Evolutionary conservation across 228 moss, liverwort and hornwort genomes (phyloP), one percentile per base, ranked within the genome.

Genomic region (Sphagnum fallax): DNA sequence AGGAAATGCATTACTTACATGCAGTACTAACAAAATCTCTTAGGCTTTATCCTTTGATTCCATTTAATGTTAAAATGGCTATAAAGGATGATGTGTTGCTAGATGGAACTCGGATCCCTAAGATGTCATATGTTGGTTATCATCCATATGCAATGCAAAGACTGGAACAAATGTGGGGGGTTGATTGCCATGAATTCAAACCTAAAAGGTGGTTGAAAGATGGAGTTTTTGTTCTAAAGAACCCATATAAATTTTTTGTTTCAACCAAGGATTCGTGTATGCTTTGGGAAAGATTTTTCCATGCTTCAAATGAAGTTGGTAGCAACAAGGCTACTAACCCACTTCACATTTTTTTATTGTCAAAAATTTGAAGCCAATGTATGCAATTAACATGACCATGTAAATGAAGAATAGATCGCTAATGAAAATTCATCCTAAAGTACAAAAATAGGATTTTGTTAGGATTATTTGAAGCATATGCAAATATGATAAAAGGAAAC

Each of bases 131-230:
- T 5, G 77, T 81, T 16, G 53, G 53, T 5, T 79, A 67, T 51
- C 68, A 75, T 12, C 72, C 77, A 0, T 84, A 77, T n/a, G 75
- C 82, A 8, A 84, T 84, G 84, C 81, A 79, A 6, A 73, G 73
- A 47, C 50, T 79, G 67, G 82, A 88, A 10, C 66, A 48, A 12
- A 9, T 84, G 4, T 84, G 84, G 84, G 77, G 82, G 4, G 49
- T 70, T 0, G 83, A 87, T 61, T 74, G 70, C 55, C 53, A 63
- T 6, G 76, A 83, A 18, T 84, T 57, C 67, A 84, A 78, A 59
- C 84, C 79, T 0, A 76, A 81, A 51, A 75, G 88, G 49, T 81
- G 81, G 83, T 59, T 88, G 18, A 57, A 73, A 58, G 79, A 84
- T 10, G 84, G 81, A 6, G 68, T 72, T 18, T 84, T 75, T 18